These are phyloP conservation scores for Prunella vulgaris DNA, from an alignment of 257 asterid genomes.

Conservation along the genomic window DNA sequence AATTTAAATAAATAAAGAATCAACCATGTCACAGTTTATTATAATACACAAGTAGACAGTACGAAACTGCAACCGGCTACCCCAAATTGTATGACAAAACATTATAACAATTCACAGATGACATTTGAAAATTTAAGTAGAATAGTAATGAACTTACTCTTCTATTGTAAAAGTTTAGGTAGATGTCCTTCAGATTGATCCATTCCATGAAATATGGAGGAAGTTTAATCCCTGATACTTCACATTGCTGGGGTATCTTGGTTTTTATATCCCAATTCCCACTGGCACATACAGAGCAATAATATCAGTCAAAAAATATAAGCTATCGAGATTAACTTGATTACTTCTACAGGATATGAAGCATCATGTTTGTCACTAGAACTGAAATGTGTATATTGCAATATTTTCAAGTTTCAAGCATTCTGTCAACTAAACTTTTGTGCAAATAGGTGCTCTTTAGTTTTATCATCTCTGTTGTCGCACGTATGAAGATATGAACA, in stretches of 20 bases:
- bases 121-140: neutral
- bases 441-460: neutral
- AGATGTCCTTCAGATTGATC: constrained; percentile 90
- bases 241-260: constrained; percentile 84
- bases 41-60: too few relatives aligned
- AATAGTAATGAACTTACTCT: constrained; percentile 47
- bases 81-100: too few relatives aligned
- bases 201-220: constrained; percentile 89
- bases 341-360: neutral
- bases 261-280: constrained; percentile 99
- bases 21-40: neutral
- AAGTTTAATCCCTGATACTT: constrained; percentile 55
- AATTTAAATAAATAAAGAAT: neutral
- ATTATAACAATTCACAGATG: too few relatives aligned
- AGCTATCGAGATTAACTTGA: constrained; percentile 1
- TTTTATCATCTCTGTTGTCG: neutral
- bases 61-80: too few relatives aligned
- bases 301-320: constrained; percentile 19
- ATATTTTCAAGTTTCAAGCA: neutral
- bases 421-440: neutral
- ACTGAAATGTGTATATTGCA: neutral
- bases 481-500: neutral
- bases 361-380: neutral
- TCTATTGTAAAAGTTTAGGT: constrained; percentile 72
- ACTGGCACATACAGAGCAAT: constrained; percentile 34